phyloP scores from a whole-genome alignment of 2,329 filamentous ascomycete genomes.

The Colletotrichum magnum region DNA sequence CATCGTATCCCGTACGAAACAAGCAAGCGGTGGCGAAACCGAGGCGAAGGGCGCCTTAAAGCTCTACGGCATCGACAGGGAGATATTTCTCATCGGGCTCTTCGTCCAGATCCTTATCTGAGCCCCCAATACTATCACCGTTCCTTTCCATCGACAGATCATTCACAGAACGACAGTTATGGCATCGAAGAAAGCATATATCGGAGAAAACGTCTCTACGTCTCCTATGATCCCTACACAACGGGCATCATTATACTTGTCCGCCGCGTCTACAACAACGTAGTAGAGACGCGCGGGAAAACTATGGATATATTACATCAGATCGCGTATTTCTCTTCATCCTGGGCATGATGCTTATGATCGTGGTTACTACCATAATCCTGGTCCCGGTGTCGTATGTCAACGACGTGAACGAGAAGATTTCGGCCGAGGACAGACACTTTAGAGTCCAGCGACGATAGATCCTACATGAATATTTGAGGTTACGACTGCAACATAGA shows the following conservation, averaged over 20 bases:
- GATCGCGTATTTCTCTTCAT: constrained; percentile 58
- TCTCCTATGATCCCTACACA: constrained; percentile 44
- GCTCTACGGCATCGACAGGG: constrained; percentile 50
- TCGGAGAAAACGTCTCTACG: constrained; percentile 48
- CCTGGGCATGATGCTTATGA: constrained; percentile 58
- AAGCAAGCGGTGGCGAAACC: constrained; percentile 47
- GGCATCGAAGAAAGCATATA: constrained; percentile 26
- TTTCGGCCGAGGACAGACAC: background rate
- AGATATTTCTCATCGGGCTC: constrained; percentile 65
- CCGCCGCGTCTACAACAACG: constrained; percentile 60
- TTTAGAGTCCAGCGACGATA: background rate
- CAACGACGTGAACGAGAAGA: background rate
- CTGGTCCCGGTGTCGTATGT: background rate
- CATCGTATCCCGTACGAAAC: constrained; percentile 55
- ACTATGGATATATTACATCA: constrained; percentile 54
- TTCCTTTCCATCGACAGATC: constrained; percentile 57
- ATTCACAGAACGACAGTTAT: constrained; percentile 38
- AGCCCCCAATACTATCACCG: constrained; percentile 62
- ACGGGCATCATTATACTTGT: constrained; percentile 57
- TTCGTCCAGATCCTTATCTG: constrained; percentile 67
- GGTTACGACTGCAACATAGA: background rate
- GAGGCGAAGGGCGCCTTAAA: constrained; percentile 20
- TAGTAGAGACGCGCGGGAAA: constrained; percentile 60
- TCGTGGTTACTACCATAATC: constrained; percentile 50
- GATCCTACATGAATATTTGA: background rate